Evolutionary conservation across 306 rosid genomes (phyloP).

Genomic region (Cucurbita maxima): DNA sequence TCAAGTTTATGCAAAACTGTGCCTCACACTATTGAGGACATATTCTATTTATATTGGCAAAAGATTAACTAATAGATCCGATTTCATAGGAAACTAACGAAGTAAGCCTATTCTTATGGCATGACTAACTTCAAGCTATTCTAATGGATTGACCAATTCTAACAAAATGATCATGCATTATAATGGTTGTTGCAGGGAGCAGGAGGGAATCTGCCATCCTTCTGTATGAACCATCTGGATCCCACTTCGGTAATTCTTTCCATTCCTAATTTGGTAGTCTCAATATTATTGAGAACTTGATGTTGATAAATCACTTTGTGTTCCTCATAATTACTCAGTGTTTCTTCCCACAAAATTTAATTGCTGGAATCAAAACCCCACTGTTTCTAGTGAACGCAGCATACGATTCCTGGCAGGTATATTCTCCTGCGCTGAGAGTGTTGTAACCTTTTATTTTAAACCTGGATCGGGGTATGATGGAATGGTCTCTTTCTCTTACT

Average conservation of each 20-base stretch:
- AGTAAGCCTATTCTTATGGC: too few species aligned
- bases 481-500: not conserved
- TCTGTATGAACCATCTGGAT: conserved; percentile 60
- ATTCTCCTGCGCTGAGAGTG: conserved; percentile 1
- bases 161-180: not conserved
- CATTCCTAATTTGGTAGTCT: not conserved
- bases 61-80: too few species aligned
- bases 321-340: conserved; percentile 34
- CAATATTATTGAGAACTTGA: not conserved
- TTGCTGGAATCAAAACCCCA: conserved; percentile 53
- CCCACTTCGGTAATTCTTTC: conserved; percentile 54
- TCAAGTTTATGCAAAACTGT: too few species aligned
- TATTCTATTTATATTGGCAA: too few species aligned
- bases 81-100: too few species aligned
- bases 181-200: conserved; percentile 39
- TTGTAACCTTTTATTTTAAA: not conserved
- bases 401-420: conserved; percentile 97
- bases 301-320: not conserved
- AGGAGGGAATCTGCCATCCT: conserved; percentile 43
- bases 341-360: conserved; percentile 87
- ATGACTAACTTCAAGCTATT: too few species aligned
- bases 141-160: too few species aligned
- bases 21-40: too few species aligned
- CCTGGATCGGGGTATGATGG: not conserved
- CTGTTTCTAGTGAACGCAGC: conserved; percentile 86